Evolutionary conservation across 164 flowering plant species (phyloP).

Genomic region (Magnolia officinalis): DNA sequence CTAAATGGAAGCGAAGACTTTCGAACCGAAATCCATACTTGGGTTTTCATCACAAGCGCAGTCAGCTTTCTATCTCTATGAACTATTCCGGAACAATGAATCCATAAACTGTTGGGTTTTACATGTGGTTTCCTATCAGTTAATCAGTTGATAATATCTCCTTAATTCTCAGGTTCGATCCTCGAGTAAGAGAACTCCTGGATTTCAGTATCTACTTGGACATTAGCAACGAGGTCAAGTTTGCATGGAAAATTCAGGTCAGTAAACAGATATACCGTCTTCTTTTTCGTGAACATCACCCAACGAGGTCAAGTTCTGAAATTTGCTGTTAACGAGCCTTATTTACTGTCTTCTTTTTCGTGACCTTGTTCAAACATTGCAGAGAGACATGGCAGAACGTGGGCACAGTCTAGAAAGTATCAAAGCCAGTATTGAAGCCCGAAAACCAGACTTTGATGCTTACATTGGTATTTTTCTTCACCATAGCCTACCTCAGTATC

Average conservation of each 20-base stretch:
- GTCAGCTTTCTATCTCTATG: neutral
- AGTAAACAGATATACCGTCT: neutral
- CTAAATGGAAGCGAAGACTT: too few species aligned
- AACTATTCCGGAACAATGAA: neutral
- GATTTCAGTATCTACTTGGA: conserved; percentile 99
- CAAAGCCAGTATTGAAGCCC: conserved; percentile 95
- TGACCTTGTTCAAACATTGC: conserved; percentile 17
- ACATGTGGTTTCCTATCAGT: neutral
- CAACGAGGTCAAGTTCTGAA: too few species aligned
- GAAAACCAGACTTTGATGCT: conserved; percentile 97
- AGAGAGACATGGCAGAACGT: conserved; percentile 99
- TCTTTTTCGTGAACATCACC: too few species aligned
- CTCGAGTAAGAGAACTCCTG: conserved; percentile 82
- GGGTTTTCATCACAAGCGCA: neutral
- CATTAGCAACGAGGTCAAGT: conserved; percentile 96
- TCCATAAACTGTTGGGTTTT: neutral
- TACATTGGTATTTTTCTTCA: conserved; percentile 60
- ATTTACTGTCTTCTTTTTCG: neutral
- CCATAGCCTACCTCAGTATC: neutral
- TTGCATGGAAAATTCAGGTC: conserved; percentile 99
- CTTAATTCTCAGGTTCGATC: conserved; percentile 55
- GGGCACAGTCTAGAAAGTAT: conserved; percentile 99
- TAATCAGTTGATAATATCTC: too few species aligned
- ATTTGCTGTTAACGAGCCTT: neutral
- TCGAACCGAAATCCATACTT: too few species aligned